These are phyloP conservation scores for Colletotrichum tropicicola DNA, from an alignment of 2,329 filamentous ascomycete genomes.

Conservation along the genomic window DNA sequence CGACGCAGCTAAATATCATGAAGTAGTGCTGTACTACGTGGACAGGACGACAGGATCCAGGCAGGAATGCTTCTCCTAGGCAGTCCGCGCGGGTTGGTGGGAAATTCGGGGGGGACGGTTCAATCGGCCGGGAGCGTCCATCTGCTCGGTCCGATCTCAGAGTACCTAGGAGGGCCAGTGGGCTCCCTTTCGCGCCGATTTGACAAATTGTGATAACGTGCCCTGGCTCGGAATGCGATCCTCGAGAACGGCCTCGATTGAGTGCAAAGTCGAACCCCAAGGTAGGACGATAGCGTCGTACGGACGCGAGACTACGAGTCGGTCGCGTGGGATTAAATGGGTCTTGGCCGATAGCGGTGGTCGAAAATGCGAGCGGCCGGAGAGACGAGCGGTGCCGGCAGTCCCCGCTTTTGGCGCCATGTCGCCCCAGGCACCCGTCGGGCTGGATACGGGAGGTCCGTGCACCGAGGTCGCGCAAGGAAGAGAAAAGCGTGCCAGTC, in stretches of 20 bases:
- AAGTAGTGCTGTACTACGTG: neutral
- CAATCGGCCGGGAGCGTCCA: constrained; percentile 5
- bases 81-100: neutral
- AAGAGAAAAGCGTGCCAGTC: neutral
- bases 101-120: neutral
- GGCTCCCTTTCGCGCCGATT: neutral
- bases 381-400: constrained; percentile 15
- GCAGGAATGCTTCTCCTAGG: constrained; percentile 2
- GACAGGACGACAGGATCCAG: neutral
- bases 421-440: constrained; percentile 8
- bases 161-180: neutral
- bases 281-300: constrained; percentile 1
- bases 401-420: constrained; percentile 14
- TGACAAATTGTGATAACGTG: neutral
- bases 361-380: constrained; percentile 7
- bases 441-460: constrained; percentile 16
- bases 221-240: no score
- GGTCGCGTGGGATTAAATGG: constrained; percentile 2
- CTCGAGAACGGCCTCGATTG: no score
- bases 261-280: neutral
- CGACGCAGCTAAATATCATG: neutral
- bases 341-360: constrained; percentile 21
- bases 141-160: neutral
- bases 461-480: neutral
- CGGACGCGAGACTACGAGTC: neutral